phyloP scores from a whole-genome alignment of 768 basidiomycete species.

The Boletus rubroflammeus region DNA sequence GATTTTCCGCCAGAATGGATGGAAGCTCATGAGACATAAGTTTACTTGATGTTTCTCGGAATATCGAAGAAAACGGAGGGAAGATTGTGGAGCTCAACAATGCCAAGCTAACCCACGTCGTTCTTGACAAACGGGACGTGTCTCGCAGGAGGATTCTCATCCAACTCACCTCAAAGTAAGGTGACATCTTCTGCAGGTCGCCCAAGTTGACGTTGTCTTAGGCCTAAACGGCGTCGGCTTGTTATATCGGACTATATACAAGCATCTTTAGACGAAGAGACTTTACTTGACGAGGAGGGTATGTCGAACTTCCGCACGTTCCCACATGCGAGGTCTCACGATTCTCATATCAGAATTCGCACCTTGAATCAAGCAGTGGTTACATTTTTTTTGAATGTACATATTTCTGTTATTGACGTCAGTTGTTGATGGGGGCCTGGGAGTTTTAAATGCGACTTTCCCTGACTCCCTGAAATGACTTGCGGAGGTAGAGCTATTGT shows the following conservation, averaged over 20 bases:
- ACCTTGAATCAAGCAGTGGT: constrained; percentile 16
- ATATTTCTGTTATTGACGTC: neutral
- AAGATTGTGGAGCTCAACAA: constrained; percentile 64
- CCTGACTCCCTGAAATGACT: neutral
- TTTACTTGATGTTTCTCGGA: constrained; percentile 46
- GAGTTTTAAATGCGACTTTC: neutral
- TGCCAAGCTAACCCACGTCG: constrained; percentile 79
- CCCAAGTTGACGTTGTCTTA: constrained; percentile 30
- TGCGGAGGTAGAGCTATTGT: neutral
- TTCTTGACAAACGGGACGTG: constrained; percentile 79
- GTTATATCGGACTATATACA: constrained; percentile 75
- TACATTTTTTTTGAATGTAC: neutral
- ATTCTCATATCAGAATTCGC: constrained; percentile 19
- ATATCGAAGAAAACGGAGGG: constrained; percentile 71
- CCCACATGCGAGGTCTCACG: neutral
- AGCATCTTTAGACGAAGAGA: constrained; percentile 78
- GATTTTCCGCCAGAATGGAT: neutral
- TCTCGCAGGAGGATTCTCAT: constrained; percentile 69
- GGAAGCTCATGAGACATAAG: constrained; percentile 35
- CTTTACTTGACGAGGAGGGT: constrained; percentile 83
- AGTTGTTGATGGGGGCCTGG: neutral
- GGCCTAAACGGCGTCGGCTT: constrained; percentile 78
- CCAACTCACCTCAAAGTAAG: constrained; percentile 68
- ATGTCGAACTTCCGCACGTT: neutral
- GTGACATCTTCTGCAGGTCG: constrained; percentile 5